Base-by-base conservation (phyloP, 768 basidiomycete species). In the Filobasidium wieringae region DNA sequence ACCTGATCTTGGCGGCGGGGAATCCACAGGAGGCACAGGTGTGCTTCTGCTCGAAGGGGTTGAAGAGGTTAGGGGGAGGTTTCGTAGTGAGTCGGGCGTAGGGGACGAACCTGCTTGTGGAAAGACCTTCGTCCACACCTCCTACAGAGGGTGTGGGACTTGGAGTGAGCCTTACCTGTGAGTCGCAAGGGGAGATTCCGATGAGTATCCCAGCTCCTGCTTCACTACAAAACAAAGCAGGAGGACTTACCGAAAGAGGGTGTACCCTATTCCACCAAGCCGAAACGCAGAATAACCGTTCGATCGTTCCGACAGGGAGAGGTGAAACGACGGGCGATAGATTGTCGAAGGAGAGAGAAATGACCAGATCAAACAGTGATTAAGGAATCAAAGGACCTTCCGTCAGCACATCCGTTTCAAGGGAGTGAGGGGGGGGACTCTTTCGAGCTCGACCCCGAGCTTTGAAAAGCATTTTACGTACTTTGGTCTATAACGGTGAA, bases 111-210 rank as follows among this genome's bases (percentile, higher is more conserved):
- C 79, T 99, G 93, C 77, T 84, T 86, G 83, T 97, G 95, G 81
- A 96, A 93, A 33, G 90, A 82, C 60, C 93, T 84, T 77, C 85
- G 82, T 65, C 91, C 90, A 78, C 95, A 99, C 68, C 95, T 87
- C 74, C 91, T 82, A 83, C 95, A 99, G 69, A 96, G 84, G 57
- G 89, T 91, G 81, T 93, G 90, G 64, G 88, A 84, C 80, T 93
- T 95, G 66, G 88, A 87, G 83, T 92, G 91, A 75, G 89, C 81
- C 81, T 92, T 92, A 87, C 90, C 89, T 75, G 69, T 72, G 34
- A 52, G 37, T 33, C 19, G 47, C 4, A 11, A 19, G 22, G 30
- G 29, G n/a, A 14, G 31, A 33, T 27, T 40, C 63, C 49, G 30
- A 47, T 56, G 52, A 52, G 47, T 52, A 9, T 57, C 56, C 32